phyloP scores from a whole-genome alignment of 78 protist genomes.

The Dictyostelium capitatum region DNA sequence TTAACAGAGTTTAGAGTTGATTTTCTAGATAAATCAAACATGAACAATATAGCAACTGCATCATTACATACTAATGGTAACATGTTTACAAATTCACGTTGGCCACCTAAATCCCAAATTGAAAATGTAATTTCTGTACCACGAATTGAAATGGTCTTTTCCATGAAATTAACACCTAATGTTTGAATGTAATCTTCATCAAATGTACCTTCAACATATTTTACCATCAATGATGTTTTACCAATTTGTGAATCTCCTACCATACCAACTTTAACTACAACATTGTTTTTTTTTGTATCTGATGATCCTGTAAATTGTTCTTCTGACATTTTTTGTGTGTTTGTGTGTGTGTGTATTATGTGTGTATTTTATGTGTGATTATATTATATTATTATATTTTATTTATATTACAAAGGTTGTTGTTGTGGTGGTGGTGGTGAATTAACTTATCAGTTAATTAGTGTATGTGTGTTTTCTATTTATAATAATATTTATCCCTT shows the following conservation, averaged over 20 bases:
- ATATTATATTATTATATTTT: not conserved
- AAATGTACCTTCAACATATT: conserved; percentile 96
- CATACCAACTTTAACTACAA: conserved; percentile 97
- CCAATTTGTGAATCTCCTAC: conserved; percentile 98
- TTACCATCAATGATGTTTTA: conserved; percentile 97
- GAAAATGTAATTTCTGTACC: conserved; percentile 94
- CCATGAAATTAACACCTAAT: conserved; percentile 99
- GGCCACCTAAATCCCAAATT: conserved; percentile 99
- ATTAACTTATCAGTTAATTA: no score
- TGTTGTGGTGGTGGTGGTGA: not conserved
- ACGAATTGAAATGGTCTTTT: conserved; percentile 92
- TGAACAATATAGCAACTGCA: conserved; percentile 97
- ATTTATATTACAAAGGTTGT: not conserved
- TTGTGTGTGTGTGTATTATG: not conserved
- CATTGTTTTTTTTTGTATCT: conserved; percentile 86
- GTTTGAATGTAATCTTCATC: conserved; percentile 98
- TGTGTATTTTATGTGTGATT: not conserved
- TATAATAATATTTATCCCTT: conserved; percentile 14
- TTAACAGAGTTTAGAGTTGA: conserved; percentile 92
- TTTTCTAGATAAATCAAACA: conserved; percentile 98
- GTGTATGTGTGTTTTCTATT: not conserved
- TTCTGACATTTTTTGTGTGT: conserved; percentile 40
- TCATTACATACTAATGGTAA: conserved; percentile 98
- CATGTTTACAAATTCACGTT: conserved; percentile 97
- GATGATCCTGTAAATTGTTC: conserved; percentile 76